Percentiles rank a stretch among this genome's conserved stretches.
phyloP scores from a whole-genome alignment of 176 grass and related monocot species.

The Carex cristatella region DNA sequence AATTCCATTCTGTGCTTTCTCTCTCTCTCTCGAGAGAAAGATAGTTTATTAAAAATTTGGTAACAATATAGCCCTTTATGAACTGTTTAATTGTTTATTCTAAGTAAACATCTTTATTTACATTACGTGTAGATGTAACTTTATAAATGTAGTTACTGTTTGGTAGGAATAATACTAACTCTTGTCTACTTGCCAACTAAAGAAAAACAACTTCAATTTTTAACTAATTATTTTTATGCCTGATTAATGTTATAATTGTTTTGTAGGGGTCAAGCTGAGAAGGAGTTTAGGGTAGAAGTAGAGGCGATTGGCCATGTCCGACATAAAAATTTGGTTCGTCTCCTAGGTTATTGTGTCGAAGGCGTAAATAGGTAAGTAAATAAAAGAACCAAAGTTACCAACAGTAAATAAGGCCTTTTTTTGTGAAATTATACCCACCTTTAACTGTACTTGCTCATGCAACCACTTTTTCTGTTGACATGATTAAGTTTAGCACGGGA shows the following conservation, averaged over 20 bases:
- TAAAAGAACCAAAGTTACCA: neutral
- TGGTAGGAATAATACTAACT: neutral
- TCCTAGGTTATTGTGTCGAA: slow-evolving; percentile 95
- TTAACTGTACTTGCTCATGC: neutral
- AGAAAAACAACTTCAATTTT: neutral
- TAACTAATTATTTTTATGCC: neutral
- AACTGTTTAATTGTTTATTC: neutral
- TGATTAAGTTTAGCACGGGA: neutral
- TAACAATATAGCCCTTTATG: neutral
- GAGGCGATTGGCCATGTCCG: slow-evolving; percentile 98
- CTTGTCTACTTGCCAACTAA: neutral
- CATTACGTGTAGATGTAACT: neutral
- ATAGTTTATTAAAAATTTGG: neutral
- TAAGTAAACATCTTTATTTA: neutral
- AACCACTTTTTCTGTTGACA: neutral
- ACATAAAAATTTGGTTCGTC: slow-evolving; percentile 91
- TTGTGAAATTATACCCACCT: neutral
- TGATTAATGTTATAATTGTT: neutral
- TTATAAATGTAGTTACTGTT: neutral
- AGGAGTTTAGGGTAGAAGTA: slow-evolving; percentile 98
- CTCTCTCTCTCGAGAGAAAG: neutral
- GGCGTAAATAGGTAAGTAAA: slow-evolving; percentile 94
- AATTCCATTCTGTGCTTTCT: neutral
- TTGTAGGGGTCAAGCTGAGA: slow-evolving; percentile 94
- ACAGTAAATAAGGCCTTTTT: neutral